Conservation (phyloP, 306 rosid genomes). For the Purshia tridentata region DNA sequence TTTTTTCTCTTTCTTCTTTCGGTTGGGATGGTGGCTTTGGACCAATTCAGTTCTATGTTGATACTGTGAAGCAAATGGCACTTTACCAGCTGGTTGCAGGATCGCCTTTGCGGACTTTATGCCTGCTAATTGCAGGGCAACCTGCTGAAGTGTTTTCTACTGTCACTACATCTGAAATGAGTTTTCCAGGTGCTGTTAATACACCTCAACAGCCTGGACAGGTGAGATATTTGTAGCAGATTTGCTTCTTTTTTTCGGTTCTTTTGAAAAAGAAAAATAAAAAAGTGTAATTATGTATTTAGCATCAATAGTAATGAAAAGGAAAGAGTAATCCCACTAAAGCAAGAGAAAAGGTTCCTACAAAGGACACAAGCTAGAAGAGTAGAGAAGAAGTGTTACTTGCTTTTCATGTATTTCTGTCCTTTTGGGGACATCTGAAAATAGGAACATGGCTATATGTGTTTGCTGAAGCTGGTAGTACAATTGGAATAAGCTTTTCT, state of each 20-base stretch:
- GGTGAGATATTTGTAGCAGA: slow-evolving; percentile 42
- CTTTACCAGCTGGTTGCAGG: slow-evolving; percentile 74
- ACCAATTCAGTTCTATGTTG: slow-evolving; percentile 78
- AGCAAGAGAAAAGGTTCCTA: not conserved
- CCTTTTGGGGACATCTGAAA: not conserved
- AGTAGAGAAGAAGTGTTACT: not conserved
- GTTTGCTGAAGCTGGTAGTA: slow-evolving; percentile 8
- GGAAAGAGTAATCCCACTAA: not conserved
- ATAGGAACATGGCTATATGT: not conserved
- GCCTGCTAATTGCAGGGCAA: slow-evolving; percentile 91
- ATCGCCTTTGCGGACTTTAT: slow-evolving; percentile 88
- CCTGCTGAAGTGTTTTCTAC: slow-evolving; percentile 84
- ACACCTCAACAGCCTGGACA: slow-evolving; percentile 55
- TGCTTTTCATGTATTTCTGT: not conserved
- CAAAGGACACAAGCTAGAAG: not conserved
- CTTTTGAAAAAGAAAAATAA: not conserved
- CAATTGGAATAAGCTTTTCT: slow-evolving; percentile 19
- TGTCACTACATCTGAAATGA: slow-evolving; percentile 28
- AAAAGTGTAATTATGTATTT: not conserved
- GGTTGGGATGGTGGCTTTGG: slow-evolving; percentile 23
- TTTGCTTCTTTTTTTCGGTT: not conserved
- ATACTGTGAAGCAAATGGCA: slow-evolving; percentile 95
- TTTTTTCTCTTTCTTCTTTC: not conserved
- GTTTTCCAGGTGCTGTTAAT: slow-evolving; percentile 37
- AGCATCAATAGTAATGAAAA: not conserved